Evolutionary conservation across 169 alveolate species (phyloP), one percentile per base, ranked within the genome.

Genomic region (Toxoplasma gondii): DNA sequence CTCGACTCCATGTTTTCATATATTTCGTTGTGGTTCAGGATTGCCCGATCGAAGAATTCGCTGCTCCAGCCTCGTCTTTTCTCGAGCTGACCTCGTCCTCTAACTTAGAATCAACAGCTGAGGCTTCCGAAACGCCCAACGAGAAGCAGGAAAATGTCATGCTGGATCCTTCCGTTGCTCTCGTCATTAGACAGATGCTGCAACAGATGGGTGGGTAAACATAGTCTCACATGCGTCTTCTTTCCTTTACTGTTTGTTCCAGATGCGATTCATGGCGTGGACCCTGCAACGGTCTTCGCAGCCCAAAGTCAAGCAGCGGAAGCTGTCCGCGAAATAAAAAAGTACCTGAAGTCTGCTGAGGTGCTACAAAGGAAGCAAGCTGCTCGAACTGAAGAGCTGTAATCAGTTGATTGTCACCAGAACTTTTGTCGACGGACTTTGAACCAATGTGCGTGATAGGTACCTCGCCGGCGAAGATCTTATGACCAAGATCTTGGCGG

Each of bases 221-320:
- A 22, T 88, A 1, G 16, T 22, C 31, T 1, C 90, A 82, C n/a
- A 41, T 10, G 27, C 38, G 16, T 69, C 70, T 67, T 84, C 41
- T 34, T 64, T 70, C 45, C 86, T n/a, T 9, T 80, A 36, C 69
- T 38, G 31, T 29, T 39, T 54, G 31, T 27, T 88, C 67, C 96
- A 91, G 97, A 95, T 45, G 96, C 93, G 80, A 91, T 95, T 7
- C 96, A 95, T 80, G 97, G 97, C 34, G 93, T 96, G 27, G 97
- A 96, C 91, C 97, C 97, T 31, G 53, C 54, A 9, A 36, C 83
- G n/a, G 95, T 95, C 83, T 64, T 86, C 43, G 96, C 96, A 34
- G 94, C 97, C 9, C 96, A 96, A 91, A 93, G 70, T 27, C 93
- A 91, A 44, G 95, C 96, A 29, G 95, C 93, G 24, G 86, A 93